Base-by-base conservation (phyloP, 805 yeast genomes). In the Lipomyces yamadae region DNA sequence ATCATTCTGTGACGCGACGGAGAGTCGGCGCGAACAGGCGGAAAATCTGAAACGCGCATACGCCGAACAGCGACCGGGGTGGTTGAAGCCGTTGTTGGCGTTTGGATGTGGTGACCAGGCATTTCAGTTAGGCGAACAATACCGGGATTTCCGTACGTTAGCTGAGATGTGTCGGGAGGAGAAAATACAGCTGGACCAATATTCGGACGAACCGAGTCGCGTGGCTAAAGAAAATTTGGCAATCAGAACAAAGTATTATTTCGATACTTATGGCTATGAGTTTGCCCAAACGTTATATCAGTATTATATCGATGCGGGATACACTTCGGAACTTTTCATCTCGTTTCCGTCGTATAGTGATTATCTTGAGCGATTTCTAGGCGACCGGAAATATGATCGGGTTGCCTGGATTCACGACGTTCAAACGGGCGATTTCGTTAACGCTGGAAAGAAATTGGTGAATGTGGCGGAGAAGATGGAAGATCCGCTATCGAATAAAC, bases 331-430 rank as follows among this genome's bases (percentile, higher is more conserved):
- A 1, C 74, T 92, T 35, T 80, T 92, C 59, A 78, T 84, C 11
- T 85, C 83, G 15, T 88, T 88, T 74, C 84, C 85, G 7, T 80
- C 83, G 35, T 85, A 85, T 72, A 80, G 82, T 34, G 75, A 76
- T 1, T 83, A 78, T 69, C 76, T 91, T 61, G 78, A 82, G 34
- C 76, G 77, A 68, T 92, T 86, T 73, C 83, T 92, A 66, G 71
- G 76, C 18, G 56, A 70, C 11, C 74, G 85, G 3, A 78, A 72
- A 37, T 67, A 72, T 56, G 70, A 70, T 57, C 61, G 82, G 53
- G 83, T 90, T 60, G 83, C 91, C 1, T 92, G 97, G 97, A 87
- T 92, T 29, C 82, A 85, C 64, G 84, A 88, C 64, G 76, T 91
- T 13, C 75, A 85, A 39, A 85, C 81, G 68, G 81, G 80, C 2